Evolutionary conservation across 148 eudicot species (phyloP).

Genomic region (Bassia scoparia): DNA sequence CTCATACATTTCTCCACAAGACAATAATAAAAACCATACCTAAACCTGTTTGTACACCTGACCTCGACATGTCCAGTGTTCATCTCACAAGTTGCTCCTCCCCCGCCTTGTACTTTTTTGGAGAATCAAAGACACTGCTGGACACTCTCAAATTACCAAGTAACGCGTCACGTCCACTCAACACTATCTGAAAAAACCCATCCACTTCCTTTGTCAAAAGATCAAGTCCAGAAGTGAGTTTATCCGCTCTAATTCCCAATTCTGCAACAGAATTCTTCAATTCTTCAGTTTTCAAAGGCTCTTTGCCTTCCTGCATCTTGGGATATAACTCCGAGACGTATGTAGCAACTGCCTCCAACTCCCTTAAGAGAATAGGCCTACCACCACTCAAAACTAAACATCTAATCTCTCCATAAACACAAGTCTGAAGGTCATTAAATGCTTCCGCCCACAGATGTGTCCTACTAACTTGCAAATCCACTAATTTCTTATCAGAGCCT

Average conservation of each 20-base stretch:
- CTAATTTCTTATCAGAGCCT: constrained; percentile 49
- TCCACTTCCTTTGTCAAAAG: constrained; percentile 63
- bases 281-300: constrained; percentile 30
- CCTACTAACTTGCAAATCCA: constrained; percentile 45
- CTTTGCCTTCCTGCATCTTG: constrained; percentile 36
- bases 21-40: constrained; percentile 29
- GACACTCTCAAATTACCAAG: constrained; percentile 65
- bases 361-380: constrained; percentile 42
- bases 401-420: constrained; percentile 53
- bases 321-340: constrained; percentile 44
- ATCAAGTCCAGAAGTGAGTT: constrained; percentile 63
- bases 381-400: constrained; percentile 38
- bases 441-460: constrained; percentile 65
- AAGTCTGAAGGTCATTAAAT: constrained; percentile 51
- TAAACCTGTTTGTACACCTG: constrained; percentile 28
- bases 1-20: constrained; percentile 12
- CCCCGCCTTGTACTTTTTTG: constrained; percentile 31
- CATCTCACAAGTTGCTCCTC: constrained; percentile 39
- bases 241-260: constrained; percentile 37
- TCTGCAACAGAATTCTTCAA: constrained; percentile 30
- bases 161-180: constrained; percentile 73
- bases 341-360: constrained; percentile 53
- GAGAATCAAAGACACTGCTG: constrained; percentile 31
- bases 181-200: constrained; percentile 63
- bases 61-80: constrained; percentile 14